phyloP scores from a whole-genome alignment of 768 basidiomycete species.

The Pleurotus citrinopileatus region DNA sequence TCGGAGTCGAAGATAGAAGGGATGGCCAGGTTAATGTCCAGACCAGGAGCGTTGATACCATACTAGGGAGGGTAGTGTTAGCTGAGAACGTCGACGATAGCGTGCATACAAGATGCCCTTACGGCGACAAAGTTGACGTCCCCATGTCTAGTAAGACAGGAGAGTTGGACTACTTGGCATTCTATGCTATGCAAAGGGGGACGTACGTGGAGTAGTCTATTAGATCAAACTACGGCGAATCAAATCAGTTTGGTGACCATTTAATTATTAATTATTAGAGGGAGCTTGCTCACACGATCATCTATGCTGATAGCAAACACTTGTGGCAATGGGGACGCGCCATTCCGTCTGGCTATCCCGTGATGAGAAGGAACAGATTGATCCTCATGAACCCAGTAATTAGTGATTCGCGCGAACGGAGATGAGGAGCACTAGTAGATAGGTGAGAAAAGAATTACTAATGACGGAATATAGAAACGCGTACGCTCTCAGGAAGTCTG shows the following conservation, averaged over 20 bases:
- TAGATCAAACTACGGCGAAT: neutral
- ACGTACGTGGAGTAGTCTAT: neutral
- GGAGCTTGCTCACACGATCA: too few relatives aligned
- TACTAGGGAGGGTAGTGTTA: neutral
- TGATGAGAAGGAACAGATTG: constrained; percentile 34
- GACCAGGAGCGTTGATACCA: neutral
- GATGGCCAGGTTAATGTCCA: neutral
- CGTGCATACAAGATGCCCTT: neutral
- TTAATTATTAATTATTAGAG: too few relatives aligned
- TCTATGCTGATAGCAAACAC: neutral
- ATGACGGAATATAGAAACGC: constrained; percentile 13
- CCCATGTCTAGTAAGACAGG: neutral
- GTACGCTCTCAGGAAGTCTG: constrained; percentile 48
- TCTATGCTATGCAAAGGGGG: too few relatives aligned
- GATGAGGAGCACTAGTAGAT: neutral
- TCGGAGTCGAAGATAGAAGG: neutral
- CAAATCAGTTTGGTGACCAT: too few relatives aligned
- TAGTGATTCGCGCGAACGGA: constrained; percentile 38
- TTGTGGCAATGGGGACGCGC: neutral
- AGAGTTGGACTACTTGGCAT: neutral
- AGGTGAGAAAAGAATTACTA: neutral
- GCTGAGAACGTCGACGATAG: too few relatives aligned
- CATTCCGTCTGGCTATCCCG: neutral
- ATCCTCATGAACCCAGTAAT: constrained; percentile 37
- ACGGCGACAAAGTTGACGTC: neutral